Conservation (phyloP, 306 rosid genomes). For the Aeschynomene evenia region DNA sequence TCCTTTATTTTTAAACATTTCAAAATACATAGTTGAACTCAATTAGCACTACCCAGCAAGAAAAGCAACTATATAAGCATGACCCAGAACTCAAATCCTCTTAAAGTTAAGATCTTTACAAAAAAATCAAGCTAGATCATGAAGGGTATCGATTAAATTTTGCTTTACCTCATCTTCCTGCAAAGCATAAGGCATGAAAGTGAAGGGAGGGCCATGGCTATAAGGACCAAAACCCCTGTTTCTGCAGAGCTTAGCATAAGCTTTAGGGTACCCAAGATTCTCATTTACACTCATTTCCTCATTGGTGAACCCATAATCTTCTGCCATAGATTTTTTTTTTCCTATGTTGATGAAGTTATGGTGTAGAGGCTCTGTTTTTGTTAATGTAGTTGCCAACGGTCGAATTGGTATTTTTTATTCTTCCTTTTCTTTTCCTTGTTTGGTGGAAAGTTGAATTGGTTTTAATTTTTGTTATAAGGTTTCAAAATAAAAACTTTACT, state of each 20-base stretch:
- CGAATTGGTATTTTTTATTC: conserved; percentile 22
- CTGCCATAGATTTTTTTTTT: conserved; percentile 46
- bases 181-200: conserved; percentile 71
- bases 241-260: conserved; percentile 68
- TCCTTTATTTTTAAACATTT: too few relatives aligned
- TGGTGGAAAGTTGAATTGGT: neutral
- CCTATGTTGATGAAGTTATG: neutral
- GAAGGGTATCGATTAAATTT: neutral
- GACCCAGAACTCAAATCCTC: conserved; percentile 15
- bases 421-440: neutral
- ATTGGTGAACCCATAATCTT: conserved; percentile 46
- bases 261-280: conserved; percentile 78
- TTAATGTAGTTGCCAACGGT: conserved; percentile 52
- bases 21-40: neutral
- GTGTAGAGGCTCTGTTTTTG: conserved; percentile 7
- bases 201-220: conserved; percentile 75
- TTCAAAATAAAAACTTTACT: conserved; percentile 18
- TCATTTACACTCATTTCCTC: conserved; percentile 66
- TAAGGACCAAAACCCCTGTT: conserved; percentile 50
- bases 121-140: neutral
- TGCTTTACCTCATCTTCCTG: conserved; percentile 67
- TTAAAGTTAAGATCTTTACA: neutral
- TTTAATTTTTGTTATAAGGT: neutral
- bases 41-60: neutral
- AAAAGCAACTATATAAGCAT: neutral